phyloP scores from a whole-genome alignment of 352 stramenopile species.

The Phytophthora sansomeana region DNA sequence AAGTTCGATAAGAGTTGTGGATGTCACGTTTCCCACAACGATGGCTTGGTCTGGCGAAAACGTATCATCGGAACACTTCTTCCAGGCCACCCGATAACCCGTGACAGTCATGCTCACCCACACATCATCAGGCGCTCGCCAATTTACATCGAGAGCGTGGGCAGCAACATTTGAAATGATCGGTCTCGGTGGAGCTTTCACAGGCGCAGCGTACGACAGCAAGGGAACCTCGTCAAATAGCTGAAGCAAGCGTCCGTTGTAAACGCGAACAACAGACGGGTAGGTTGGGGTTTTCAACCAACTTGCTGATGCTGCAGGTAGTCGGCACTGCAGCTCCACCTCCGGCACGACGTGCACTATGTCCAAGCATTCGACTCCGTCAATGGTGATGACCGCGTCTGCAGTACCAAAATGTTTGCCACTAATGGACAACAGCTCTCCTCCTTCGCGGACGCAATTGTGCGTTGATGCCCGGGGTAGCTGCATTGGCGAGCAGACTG shows the following conservation, averaged over 20 bases:
- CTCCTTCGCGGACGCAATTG: constrained; percentile 70
- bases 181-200: constrained; percentile 42
- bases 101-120: constrained; percentile 87
- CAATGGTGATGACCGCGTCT: constrained; percentile 77
- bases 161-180: constrained; percentile 82
- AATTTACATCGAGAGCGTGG: constrained; percentile 84
- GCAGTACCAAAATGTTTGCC: constrained; percentile 79
- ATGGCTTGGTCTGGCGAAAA: constrained; percentile 43
- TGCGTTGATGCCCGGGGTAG: constrained; percentile 73
- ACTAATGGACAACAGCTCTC: constrained; percentile 63
- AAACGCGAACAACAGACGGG: constrained; percentile 68
- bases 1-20: constrained; percentile 86
- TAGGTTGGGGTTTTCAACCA: constrained; percentile 46
- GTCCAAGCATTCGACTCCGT: constrained; percentile 72
- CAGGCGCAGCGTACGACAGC: constrained; percentile 71
- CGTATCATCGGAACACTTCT: constrained; percentile 37
- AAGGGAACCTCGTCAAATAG: constrained; percentile 66
- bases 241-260: constrained; percentile 63
- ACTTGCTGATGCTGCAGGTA: constrained; percentile 53
- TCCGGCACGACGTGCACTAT: constrained; percentile 63
- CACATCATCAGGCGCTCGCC: constrained; percentile 60
- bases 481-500: constrained; percentile 51
- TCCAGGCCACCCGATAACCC: constrained; percentile 81
- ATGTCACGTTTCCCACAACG: constrained; percentile 92
- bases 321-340: constrained; percentile 75